A percentile compares a stretch with the other conserved stretches of the same genome.
These are phyloP conservation scores for Rhizopogon roseolus DNA, from an alignment of 768 basidiomycete genomes.

Conservation along the genomic window DNA sequence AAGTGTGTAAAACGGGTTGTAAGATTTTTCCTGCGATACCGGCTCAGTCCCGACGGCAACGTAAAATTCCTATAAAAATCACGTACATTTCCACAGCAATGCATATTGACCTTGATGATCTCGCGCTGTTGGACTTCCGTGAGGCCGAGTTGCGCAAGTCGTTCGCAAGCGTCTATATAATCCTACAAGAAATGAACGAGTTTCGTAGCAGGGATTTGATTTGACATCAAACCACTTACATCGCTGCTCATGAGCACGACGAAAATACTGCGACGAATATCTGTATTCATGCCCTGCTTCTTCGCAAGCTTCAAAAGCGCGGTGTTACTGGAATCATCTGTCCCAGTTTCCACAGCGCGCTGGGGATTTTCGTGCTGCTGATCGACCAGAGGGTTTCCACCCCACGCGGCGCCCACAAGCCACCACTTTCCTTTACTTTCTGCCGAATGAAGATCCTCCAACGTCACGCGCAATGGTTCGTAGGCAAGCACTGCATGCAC, in stretches of 20 bases:
- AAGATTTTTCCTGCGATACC: slow-evolving; percentile 63
- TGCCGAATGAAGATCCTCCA: slow-evolving; percentile 80
- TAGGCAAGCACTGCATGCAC: slow-evolving; percentile 62
- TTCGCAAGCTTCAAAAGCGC: slow-evolving; percentile 74
- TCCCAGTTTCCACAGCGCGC: slow-evolving; percentile 16
- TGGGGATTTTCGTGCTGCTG: slow-evolving; percentile 35
- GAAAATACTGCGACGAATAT: slow-evolving; percentile 87
- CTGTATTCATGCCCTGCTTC: slow-evolving; percentile 98
- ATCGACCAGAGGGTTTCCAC: slow-evolving; percentile 85
- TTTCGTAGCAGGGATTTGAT: not conserved
- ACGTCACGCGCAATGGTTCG: slow-evolving; percentile 81
- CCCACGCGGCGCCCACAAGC: slow-evolving; percentile 96
- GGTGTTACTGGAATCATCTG: slow-evolving; percentile 28
- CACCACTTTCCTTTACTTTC: slow-evolving; percentile 96
- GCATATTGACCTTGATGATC: slow-evolving; percentile 86
- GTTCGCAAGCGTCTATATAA: slow-evolving; percentile 91
- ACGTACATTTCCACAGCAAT: slow-evolving; percentile 86
- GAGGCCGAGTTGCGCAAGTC: slow-evolving; percentile 78
- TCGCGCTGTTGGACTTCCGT: slow-evolving; percentile 92
- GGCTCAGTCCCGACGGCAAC: not conserved
- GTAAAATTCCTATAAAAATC: not conserved
- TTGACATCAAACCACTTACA: slow-evolving; percentile 40
- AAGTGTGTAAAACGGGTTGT: slow-evolving; percentile 95
- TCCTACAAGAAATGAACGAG: slow-evolving; percentile 49
- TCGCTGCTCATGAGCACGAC: slow-evolving; percentile 94